Conservation (phyloP, 345 rosid species). For the Populus tremula region DNA sequence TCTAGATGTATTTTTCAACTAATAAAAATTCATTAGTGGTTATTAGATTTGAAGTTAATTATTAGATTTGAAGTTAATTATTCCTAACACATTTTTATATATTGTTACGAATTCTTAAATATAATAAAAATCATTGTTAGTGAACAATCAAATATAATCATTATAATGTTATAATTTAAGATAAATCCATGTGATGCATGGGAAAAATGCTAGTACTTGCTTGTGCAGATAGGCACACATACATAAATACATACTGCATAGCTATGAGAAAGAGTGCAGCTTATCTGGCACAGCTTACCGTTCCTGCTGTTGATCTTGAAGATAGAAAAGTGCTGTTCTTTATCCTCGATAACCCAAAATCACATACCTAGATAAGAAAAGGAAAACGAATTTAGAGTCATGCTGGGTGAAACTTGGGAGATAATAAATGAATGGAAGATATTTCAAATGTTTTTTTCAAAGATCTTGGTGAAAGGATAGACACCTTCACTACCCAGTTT, state of each 20-base stretch:
- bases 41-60: neutral
- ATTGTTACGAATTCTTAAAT: neutral
- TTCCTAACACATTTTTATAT: neutral
- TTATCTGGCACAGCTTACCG: constrained; percentile 46
- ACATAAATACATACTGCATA: neutral
- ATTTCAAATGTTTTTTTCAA: neutral
- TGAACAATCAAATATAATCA: neutral
- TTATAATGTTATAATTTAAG: neutral
- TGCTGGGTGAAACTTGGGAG: constrained; percentile 1
- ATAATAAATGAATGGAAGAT: constrained; percentile 8
- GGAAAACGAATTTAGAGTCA: constrained; percentile 7
- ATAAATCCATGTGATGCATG: neutral
- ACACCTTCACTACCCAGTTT: constrained; percentile 96
- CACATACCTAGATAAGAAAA: constrained; percentile 60
- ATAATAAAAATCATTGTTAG: neutral
- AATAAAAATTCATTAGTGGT: neutral
- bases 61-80: neutral
- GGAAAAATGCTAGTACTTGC: neutral
- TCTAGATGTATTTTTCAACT: neutral
- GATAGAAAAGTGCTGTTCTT: constrained; percentile 92
- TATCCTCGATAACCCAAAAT: constrained; percentile 90
- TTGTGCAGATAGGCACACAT: neutral
- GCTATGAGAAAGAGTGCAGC: neutral
- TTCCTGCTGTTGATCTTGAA: constrained; percentile 92
- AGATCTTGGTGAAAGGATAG: constrained; percentile 5